Evolutionary conservation across 2,329 filamentous ascomycete species (phyloP).

Genomic region (Fusarium tanahbumbuense): DNA sequence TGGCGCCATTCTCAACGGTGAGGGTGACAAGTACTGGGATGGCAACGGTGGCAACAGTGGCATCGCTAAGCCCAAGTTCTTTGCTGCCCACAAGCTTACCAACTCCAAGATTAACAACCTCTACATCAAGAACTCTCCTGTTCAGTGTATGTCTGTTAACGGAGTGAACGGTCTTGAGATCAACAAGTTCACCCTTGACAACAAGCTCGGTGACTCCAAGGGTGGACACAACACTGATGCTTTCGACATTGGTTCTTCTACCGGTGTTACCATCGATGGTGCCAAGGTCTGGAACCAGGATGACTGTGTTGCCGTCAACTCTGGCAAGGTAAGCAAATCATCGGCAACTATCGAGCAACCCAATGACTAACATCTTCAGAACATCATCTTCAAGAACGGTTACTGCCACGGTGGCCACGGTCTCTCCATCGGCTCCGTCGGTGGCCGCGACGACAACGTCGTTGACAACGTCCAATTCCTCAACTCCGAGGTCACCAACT

Average conservation of each 20-base stretch:
- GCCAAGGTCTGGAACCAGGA: conserved; percentile 70
- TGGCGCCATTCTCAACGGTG: conserved; percentile 35
- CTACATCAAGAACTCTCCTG: conserved; percentile 56
- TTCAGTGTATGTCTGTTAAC: conserved; percentile 56
- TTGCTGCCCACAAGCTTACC: conserved; percentile 39
- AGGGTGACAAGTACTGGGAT: conserved; percentile 42
- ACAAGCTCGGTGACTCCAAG: conserved; percentile 50
- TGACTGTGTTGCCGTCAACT: conserved; percentile 69
- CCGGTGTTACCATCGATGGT: conserved; percentile 61
- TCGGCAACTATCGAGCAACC: fast-evolving
- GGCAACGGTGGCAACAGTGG: conserved; percentile 36
- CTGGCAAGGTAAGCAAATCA: conserved; percentile 49
- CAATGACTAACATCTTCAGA: conserved; percentile 18
- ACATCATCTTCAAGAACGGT: conserved; percentile 59
- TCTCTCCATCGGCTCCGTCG: conserved; percentile 58
- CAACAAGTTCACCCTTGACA: conserved; percentile 54
- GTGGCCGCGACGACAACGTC: conserved; percentile 61
- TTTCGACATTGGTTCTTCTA: conserved; percentile 66
- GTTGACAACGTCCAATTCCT: conserved; percentile 64
- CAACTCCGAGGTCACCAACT: conserved; percentile 61
- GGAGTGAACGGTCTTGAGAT: conserved; percentile 51
- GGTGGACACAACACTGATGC: conserved; percentile 67
- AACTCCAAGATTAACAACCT: conserved; percentile 52
- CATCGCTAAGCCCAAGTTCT: conserved; percentile 41
- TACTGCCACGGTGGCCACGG: conserved; percentile 59